Evolutionary conservation across 2,329 filamentous ascomycete species (phyloP).

Genomic region (Aureobasidium musti): DNA sequence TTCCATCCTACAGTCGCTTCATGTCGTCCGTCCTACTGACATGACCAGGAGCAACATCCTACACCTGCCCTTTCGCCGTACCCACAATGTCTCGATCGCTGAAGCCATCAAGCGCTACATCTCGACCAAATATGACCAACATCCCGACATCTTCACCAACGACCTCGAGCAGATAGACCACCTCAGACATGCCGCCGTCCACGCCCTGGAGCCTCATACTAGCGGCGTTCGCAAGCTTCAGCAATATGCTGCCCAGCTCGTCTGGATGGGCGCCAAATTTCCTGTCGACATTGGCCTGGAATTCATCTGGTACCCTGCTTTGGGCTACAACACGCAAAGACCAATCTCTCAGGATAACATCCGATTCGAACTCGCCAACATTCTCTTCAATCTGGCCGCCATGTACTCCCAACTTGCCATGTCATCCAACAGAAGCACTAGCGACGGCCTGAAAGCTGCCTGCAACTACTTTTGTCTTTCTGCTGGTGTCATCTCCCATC

Average conservation of each 20-base stretch:
- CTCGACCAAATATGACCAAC: slow-evolving; percentile 96
- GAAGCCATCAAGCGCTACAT: slow-evolving; percentile 91
- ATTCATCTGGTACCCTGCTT: slow-evolving; percentile 92
- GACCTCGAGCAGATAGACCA: slow-evolving; percentile 86
- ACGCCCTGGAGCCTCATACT: slow-evolving; percentile 81
- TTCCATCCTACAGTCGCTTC: background rate
- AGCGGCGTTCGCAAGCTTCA: slow-evolving; percentile 88
- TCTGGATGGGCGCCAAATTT: slow-evolving; percentile 93
- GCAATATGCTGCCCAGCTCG: slow-evolving; percentile 85
- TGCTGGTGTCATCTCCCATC: slow-evolving; percentile 78
- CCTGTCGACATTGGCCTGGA: slow-evolving; percentile 94
- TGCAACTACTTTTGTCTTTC: slow-evolving; percentile 88
- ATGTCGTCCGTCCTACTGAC: background rate
- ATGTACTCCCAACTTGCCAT: slow-evolving; percentile 92
- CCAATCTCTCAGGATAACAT: slow-evolving; percentile 68
- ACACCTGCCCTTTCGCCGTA: slow-evolving; percentile 84
- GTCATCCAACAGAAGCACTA: slow-evolving; percentile 71
- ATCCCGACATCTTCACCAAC: slow-evolving; percentile 91
- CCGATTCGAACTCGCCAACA: slow-evolving; percentile 83
- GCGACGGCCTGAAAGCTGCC: slow-evolving; percentile 82
- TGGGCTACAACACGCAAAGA: slow-evolving; percentile 83
- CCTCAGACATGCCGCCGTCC: slow-evolving; percentile 81
- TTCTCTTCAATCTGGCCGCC: slow-evolving; percentile 89
- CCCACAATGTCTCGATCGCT: slow-evolving; percentile 74
- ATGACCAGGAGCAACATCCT: slow-evolving; percentile 59